Evolutionary conservation across 78 protist species (phyloP), one percentile per base, ranked within the genome.

Genomic region (Polysphondylium violaceum): DNA sequence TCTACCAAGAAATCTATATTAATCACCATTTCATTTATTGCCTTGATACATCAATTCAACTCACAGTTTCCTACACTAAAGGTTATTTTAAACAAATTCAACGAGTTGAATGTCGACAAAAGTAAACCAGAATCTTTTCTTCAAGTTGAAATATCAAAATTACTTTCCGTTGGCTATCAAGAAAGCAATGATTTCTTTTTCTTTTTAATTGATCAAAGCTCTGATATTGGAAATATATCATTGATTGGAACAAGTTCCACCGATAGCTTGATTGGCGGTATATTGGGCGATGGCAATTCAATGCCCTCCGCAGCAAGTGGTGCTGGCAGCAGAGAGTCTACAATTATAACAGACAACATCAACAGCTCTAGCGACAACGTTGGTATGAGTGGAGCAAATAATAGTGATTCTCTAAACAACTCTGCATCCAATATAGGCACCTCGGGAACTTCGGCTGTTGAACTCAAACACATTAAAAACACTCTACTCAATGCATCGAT

Each of bases 181-280:
- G 90, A 83, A 43, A 55, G 38, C 4, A 83, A 69, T 58, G 90
- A 83, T 6, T 83, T 68, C 43, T 53, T 83, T 11, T 83, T 83
- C 60, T 83, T 63, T 29, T 43, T 83, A 27, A 40, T 83, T 25
- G 90, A 83, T 56, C 76, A 69, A 50, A 69, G 75, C 27, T 67
- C 90, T 14, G 85, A 75, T 41, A n/a, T 75, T n/a, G n/a, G n/a
- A n/a, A n/a, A n/a, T n/a, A n/a, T n/a, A n/a, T n/a, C n/a, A n/a
- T n/a, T n/a, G n/a, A n/a, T n/a, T n/a, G n/a, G n/a, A n/a, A n/a
- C n/a, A n/a, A n/a, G n/a, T n/a, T n/a, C n/a, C n/a, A n/a, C n/a
- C n/a, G n/a, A n/a, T n/a, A n/a, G n/a, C n/a, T n/a, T n/a, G n/a
- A n/a, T n/a, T n/a, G n/a, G n/a, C n/a, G n/a, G n/a, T n/a, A n/a